Percentiles rank a stretch among this genome's conserved stretches.
These are phyloP conservation scores for Zygosaccharomyces siamensis DNA, from an alignment of 805 yeast species.

Conservation along the genomic window DNA sequence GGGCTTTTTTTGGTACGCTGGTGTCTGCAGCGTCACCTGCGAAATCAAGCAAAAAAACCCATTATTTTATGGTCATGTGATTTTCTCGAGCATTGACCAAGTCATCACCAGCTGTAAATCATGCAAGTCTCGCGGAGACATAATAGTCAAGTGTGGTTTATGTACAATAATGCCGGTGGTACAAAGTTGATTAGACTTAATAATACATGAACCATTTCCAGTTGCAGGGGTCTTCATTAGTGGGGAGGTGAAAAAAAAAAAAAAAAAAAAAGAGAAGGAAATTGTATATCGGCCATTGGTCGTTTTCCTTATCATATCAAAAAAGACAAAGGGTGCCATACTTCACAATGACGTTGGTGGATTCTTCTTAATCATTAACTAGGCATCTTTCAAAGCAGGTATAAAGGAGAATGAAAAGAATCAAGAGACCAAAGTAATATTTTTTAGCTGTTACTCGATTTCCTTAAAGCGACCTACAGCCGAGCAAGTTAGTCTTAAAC, in stretches of 20 bases:
- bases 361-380: background rate
- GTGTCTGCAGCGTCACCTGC: no score
- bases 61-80: no score
- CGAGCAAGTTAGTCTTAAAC: background rate
- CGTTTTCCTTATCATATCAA: background rate
- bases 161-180: background rate
- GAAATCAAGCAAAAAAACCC: no score
- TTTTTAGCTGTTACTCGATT: background rate
- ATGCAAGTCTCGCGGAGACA: constrained; percentile 4
- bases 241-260: background rate
- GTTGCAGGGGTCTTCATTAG: background rate
- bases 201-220: background rate
- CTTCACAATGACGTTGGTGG: background rate
- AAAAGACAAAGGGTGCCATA: background rate
- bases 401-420: background rate
- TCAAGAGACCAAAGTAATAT: no score
- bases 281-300: background rate
- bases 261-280: background rate
- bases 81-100: no score
- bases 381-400: background rate
- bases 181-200: background rate
- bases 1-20: no score
- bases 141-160: background rate
- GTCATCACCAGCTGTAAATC: background rate
- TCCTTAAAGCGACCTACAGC: background rate